These are phyloP conservation scores for Fraxinus platypoda DNA, from an alignment of 305 asterid genomes.

Conservation along the genomic window DNA sequence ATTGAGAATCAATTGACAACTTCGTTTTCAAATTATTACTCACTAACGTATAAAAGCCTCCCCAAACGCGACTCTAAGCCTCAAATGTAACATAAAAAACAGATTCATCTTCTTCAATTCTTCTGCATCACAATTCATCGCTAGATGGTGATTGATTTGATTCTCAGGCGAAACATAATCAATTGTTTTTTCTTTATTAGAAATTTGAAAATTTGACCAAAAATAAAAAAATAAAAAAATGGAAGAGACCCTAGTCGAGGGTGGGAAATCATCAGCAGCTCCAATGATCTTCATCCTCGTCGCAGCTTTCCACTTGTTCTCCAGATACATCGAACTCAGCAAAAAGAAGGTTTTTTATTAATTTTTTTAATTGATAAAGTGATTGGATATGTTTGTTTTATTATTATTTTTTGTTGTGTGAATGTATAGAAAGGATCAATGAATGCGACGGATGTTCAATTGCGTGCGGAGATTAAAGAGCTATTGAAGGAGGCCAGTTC, in stretches of 20 bases:
- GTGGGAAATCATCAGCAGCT: constrained; percentile 64
- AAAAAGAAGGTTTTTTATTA: constrained; percentile 46
- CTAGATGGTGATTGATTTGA: neutral
- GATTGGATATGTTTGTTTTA: neutral
- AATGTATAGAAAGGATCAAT: constrained; percentile 47
- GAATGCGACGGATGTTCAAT: constrained; percentile 42
- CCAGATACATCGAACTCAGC: constrained; percentile 56
- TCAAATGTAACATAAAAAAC: neutral
- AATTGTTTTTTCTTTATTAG: neutral
- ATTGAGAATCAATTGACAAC: no score
- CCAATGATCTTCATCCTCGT: constrained; percentile 66
- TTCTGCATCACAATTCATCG: neutral
- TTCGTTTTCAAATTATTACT: no score
- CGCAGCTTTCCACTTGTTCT: constrained; percentile 48
- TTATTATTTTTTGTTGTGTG: neutral
- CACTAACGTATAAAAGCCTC: no score
- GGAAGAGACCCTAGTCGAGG: constrained; percentile 53
- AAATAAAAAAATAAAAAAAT: constrained; percentile 2
- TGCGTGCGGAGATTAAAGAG: constrained; percentile 68
- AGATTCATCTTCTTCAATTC: neutral
- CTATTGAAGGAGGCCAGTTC: constrained; percentile 76
- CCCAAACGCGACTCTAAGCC: neutral
- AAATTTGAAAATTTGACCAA: neutral
- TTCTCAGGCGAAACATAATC: neutral
- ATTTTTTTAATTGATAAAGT: neutral